A percentile compares a stretch with the other conserved stretches of the same genome.
Conservation (phyloP, 805 yeast genomes). For the Kazachstania bromeliacearum region DNA sequence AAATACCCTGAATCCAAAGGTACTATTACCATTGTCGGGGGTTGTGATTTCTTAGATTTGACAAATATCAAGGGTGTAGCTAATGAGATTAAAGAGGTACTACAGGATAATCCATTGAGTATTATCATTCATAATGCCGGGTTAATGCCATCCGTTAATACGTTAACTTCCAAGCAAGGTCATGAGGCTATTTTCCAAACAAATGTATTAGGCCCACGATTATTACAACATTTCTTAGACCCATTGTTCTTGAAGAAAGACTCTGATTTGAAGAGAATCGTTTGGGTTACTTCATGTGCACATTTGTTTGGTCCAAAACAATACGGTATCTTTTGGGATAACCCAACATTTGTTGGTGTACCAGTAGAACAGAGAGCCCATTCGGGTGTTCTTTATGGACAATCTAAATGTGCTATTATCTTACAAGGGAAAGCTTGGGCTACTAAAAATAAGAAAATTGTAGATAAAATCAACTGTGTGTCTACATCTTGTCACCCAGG, state of each 20-base stretch:
- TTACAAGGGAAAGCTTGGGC: constrained; percentile 32
- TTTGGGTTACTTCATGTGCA: constrained; percentile 33
- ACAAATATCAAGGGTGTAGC: constrained; percentile 28
- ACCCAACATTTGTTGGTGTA: constrained; percentile 20
- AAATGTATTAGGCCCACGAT: constrained; percentile 32
- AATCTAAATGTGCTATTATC: constrained; percentile 32
- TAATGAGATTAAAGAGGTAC: constrained; percentile 9
- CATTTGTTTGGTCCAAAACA: constrained; percentile 22
- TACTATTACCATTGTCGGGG: constrained; percentile 16
- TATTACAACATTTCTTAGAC: constrained; percentile 31
- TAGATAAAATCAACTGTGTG: constrained; percentile 23
- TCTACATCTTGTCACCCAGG: constrained; percentile 33
- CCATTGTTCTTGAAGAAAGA: constrained; percentile 30
- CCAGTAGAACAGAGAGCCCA: constrained; percentile 16
- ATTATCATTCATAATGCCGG: constrained; percentile 33
- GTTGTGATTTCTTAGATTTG: constrained; percentile 34
- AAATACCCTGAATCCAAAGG: constrained; percentile 24
- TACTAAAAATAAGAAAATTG: constrained; percentile 17
- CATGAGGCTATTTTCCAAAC: constrained; percentile 32
- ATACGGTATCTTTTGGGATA: constrained; percentile 29
- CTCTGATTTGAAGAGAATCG: constrained; percentile 27
- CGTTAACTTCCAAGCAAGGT: constrained; percentile 28
- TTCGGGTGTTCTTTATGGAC: constrained; percentile 26
- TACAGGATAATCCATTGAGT: constrained; percentile 18
- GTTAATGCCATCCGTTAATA: constrained; percentile 25